A percentile compares a stretch with the other conserved stretches of the same genome.
These are phyloP conservation scores for Maudiozyma serrabonitensis DNA, from an alignment of 805 yeast species.

Conservation along the genomic window DNA sequence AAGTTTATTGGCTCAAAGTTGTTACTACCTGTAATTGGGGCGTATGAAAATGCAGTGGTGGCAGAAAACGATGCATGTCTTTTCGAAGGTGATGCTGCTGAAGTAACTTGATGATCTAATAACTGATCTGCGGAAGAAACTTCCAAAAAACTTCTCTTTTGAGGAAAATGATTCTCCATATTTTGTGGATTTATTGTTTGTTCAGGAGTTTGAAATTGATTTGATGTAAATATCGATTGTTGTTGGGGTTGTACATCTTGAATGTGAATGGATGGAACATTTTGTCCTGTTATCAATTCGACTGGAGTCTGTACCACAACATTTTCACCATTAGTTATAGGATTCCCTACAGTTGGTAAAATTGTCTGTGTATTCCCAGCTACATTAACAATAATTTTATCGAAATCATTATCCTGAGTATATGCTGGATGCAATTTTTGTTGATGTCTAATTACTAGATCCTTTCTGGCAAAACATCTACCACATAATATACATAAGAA, in stretches of 20 bases:
- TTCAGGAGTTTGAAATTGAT: not conserved
- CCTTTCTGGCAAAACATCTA: slow-evolving; percentile 87
- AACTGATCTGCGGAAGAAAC: not conserved
- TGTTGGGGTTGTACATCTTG: not conserved
- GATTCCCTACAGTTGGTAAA: slow-evolving; percentile 25
- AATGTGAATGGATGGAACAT: not conserved
- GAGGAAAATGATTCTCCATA: no score
- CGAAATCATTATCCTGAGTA: slow-evolving; percentile 24
- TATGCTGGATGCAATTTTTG: slow-evolving; percentile 71
- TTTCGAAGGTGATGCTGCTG: not conserved
- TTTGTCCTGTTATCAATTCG: not conserved
- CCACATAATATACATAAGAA: slow-evolving; percentile 95
- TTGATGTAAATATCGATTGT: not conserved
- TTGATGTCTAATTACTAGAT: slow-evolving; percentile 82
- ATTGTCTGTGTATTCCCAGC: slow-evolving; percentile 32
- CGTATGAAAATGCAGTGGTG: slow-evolving; percentile 30
- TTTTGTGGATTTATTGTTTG: not conserved
- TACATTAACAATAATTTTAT: slow-evolving; percentile 30
- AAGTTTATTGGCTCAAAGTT: not conserved
- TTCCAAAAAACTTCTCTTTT: not conserved
- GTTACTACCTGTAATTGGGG: not conserved
- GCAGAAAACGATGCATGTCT: slow-evolving; percentile 37
- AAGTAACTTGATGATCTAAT: not conserved
- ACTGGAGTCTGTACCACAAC: not conserved
- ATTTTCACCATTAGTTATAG: not conserved